Evolutionary conservation across 2,329 filamentous ascomycete species (phyloP), one percentile per base, ranked within the genome.

Genomic region (Celoporthe dispersa): DNA sequence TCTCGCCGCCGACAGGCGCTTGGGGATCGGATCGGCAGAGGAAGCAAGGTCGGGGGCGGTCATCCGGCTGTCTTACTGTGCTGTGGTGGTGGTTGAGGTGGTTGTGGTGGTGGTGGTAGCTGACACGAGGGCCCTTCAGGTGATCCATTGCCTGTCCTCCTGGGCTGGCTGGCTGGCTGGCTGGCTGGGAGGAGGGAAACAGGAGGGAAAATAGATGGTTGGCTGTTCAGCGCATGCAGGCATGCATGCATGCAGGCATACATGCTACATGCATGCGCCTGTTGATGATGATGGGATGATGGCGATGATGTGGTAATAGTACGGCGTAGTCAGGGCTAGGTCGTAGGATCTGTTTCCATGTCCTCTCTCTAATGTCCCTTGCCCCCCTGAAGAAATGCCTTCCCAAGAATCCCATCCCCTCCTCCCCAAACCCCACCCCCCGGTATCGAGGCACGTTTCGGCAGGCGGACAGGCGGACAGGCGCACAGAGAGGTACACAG

Each of bases 291-390:
- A 48, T 48, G 19, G 2, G n/a, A 39, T 39, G 37, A 39, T 39
- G 37, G 8, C n/a, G n/a, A n/a, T n/a, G n/a, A n/a, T n/a, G n/a
- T n/a, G n/a, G n/a, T n/a, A n/a, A n/a, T n/a, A n/a, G n/a, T n/a
- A n/a, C n/a, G n/a, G 2, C 19, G 16, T 22, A 14, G 6, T 48
- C n/a, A 48, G 28, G 51, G n/a, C 14, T 16, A 28, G 51, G 51
- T 6, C 51, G 53, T 57, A 57, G 53, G 53, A 57, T 57, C 53
- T 57, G 53, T 31, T 57, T 31, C 53, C 53, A 57, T 33, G 53
- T 28, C 53, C 44, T 48, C 44, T 48, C 44, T 48, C 44, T 48
- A 48, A 48, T 48, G 22, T 48, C 22, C 44, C 44, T 48, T 57
- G n/a, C n/a, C 28, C 25, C 53, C 53, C 53, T 31, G 12, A 19